Conservation (phyloP, 2,329 filamentous ascomycete genomes). For the Taxawa tesnikishii region DNA sequence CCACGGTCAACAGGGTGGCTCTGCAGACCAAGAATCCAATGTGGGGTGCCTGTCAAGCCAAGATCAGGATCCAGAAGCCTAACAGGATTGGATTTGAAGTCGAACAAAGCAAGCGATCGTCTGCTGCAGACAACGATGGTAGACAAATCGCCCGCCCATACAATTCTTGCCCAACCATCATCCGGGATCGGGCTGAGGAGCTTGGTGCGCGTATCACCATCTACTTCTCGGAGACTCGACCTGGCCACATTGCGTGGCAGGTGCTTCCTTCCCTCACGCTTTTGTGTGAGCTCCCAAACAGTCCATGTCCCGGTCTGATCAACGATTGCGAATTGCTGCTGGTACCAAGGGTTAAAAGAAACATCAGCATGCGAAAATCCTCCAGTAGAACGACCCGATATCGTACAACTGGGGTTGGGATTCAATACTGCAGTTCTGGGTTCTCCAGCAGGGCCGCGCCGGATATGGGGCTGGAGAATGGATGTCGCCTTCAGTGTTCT, state of each 20-base stretch:
- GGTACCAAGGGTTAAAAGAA: conserved; percentile 50
- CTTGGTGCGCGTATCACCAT: neutral
- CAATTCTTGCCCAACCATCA: conserved; percentile 39
- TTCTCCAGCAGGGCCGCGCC: neutral
- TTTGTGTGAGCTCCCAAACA: conserved; percentile 47
- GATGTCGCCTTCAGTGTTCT: conserved; percentile 33
- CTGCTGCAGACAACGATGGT: conserved; percentile 44
- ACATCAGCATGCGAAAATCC: conserved; percentile 48
- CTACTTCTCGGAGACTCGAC: neutral
- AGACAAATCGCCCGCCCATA: conserved; percentile 34
- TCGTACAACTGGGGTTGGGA: neutral
- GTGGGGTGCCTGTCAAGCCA: conserved; percentile 14
- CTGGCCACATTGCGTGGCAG: neutral
- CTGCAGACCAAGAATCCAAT: conserved; percentile 48
- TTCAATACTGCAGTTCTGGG: no score
- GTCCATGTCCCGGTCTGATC: conserved; percentile 56
- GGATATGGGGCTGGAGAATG: conserved; percentile 34
- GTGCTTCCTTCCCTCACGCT: conserved; percentile 11
- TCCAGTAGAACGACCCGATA: conserved; percentile 19
- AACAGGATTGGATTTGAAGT: conserved; percentile 15
- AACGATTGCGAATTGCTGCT: conserved; percentile 52
- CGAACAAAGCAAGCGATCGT: conserved; percentile 21
- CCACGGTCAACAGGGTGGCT: conserved; percentile 32
- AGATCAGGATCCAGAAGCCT: conserved; percentile 16
- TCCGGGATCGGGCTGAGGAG: conserved; percentile 11